Conservation (phyloP, 2,329 filamentous ascomycete species). For the Claviceps purpurea region DNA sequence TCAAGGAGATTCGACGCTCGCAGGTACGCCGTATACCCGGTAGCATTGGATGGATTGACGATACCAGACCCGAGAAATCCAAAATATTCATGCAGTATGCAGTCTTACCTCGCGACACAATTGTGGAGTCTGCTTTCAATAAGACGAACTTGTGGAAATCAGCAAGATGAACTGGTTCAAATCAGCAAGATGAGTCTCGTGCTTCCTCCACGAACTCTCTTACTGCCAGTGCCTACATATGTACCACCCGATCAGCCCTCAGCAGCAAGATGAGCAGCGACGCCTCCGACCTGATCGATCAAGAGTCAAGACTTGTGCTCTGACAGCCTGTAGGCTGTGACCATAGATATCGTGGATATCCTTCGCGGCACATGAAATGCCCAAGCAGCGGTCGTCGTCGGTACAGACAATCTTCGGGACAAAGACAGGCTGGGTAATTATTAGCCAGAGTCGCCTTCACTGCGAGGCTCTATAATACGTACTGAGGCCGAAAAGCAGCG, state of each 20-base stretch:
- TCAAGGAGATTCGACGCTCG: background rate
- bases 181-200: too few species aligned
- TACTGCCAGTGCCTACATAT: too few species aligned
- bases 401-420: background rate
- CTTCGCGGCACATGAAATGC: too few species aligned
- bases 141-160: background rate
- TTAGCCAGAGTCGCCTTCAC: too few species aligned
- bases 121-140: background rate
- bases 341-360: background rate
- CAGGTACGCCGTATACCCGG: background rate
- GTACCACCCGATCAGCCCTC: background rate
- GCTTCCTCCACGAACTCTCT: too few species aligned
- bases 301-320: background rate
- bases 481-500: slow-evolving; percentile 1
- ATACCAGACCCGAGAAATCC: background rate
- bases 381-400: background rate
- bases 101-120: background rate
- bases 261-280: background rate
- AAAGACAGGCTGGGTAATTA: too few species aligned
- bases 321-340: background rate
- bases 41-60: background rate
- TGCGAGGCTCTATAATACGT: background rate
- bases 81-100: background rate
- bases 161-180: too few species aligned
- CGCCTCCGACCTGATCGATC: background rate